Evolutionary conservation across 768 basidiomycete genomes (phyloP).

Genomic region (Kwoniella botswanensis): DNA sequence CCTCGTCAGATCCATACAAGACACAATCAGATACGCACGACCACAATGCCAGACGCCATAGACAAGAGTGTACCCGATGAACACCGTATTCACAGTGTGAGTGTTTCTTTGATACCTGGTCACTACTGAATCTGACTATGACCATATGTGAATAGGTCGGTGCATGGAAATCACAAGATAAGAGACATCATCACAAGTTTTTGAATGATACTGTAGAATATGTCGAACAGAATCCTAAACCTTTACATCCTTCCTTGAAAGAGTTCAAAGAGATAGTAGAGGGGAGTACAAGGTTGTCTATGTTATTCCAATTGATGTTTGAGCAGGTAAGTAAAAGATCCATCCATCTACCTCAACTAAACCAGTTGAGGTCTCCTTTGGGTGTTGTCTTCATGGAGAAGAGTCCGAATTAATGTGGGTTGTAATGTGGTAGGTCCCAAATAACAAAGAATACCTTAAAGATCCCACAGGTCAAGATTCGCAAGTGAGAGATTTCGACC

Average conservation of each 20-base stretch:
- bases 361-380: too few relatives aligned
- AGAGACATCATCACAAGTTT: slow-evolving; percentile 54
- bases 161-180: slow-evolving; percentile 55
- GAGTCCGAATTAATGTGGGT: too few relatives aligned
- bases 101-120: slow-evolving; percentile 1
- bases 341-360: not conserved
- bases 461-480: slow-evolving; percentile 46
- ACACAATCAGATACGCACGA: not conserved
- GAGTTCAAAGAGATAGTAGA: slow-evolving; percentile 57
- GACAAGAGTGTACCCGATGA: slow-evolving; percentile 46
- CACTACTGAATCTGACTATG: too few relatives aligned
- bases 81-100: slow-evolving; percentile 50
- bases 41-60: slow-evolving; percentile 37
- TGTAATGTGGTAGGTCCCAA: slow-evolving; percentile 40
- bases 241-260: slow-evolving; percentile 51
- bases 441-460: slow-evolving; percentile 48
- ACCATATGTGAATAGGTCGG: slow-evolving; percentile 34
- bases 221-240: slow-evolving; percentile 53
- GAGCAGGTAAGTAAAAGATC: slow-evolving; percentile 43
- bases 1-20: too few relatives aligned
- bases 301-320: slow-evolving; percentile 58
- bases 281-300: slow-evolving; percentile 52
- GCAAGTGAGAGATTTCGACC: slow-evolving; percentile 61
- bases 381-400: too few relatives aligned
- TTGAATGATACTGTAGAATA: slow-evolving; percentile 48